Evolutionary conservation across 352 stramenopile genomes (phyloP).

Genomic region (Pythium brassicae): DNA sequence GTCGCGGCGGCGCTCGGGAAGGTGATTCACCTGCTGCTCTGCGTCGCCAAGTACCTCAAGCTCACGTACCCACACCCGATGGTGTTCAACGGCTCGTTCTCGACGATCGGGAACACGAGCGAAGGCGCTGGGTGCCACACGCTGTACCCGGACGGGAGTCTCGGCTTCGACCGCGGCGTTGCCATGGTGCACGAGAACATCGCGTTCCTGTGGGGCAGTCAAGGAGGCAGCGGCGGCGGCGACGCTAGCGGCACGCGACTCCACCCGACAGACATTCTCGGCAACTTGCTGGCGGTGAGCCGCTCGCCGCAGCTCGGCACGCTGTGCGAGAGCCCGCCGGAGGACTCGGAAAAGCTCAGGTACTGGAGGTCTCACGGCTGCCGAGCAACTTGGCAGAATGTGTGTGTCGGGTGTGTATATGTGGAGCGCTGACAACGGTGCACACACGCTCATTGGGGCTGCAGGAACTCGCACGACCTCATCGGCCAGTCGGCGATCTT

Average conservation of each 20-base stretch:
- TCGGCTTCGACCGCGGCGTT: constrained; percentile 70
- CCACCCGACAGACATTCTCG: constrained; percentile 54
- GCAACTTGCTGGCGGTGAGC: constrained; percentile 63
- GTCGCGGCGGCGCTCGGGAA: constrained; percentile 66
- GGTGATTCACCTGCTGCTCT: constrained; percentile 69
- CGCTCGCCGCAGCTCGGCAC: constrained; percentile 33
- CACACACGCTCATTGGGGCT: background rate
- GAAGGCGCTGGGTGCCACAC: constrained; percentile 79
- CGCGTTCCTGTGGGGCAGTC: constrained; percentile 42
- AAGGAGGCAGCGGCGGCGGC: constrained; percentile 30
- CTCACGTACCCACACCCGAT: constrained; percentile 79
- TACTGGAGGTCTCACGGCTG: constrained; percentile 5
- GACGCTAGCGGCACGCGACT: constrained; percentile 7
- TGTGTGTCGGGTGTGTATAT: too few relatives aligned
- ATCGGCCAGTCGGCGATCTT: constrained; percentile 25
- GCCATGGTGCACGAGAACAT: constrained; percentile 80
- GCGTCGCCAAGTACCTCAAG: constrained; percentile 65
- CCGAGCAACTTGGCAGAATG: background rate
- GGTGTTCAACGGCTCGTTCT: constrained; percentile 84
- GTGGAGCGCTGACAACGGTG: background rate
- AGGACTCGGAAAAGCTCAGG: constrained; percentile 15
- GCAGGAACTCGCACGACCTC: constrained; percentile 13
- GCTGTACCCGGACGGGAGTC: constrained; percentile 75
- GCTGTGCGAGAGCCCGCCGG: constrained; percentile 26
- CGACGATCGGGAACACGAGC: constrained; percentile 75